Evolutionary conservation across 495 filamentous ascomycete genomes (phyloP).

Genomic region (Penicillium bialowiezense): DNA sequence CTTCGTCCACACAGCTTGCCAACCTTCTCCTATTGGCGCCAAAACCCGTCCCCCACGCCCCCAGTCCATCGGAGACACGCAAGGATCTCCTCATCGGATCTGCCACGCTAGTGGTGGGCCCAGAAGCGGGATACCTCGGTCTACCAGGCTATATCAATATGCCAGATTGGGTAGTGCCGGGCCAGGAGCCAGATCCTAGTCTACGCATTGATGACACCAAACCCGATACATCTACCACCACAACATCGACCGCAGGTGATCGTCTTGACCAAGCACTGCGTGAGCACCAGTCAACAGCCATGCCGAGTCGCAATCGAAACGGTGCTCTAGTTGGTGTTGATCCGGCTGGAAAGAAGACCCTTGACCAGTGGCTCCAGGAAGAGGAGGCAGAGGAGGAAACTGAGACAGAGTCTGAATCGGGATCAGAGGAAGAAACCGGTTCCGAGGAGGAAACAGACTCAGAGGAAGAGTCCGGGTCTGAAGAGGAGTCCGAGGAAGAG

Average conservation of each 20-base stretch:
- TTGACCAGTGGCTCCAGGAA: slow-evolving; percentile 83
- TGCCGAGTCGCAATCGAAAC: slow-evolving; percentile 17
- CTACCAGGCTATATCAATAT: slow-evolving; percentile 72
- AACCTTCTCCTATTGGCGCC: slow-evolving; percentile 87
- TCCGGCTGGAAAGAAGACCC: slow-evolving; percentile 58
- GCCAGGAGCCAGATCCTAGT: slow-evolving; percentile 72
- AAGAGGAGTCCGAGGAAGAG: slow-evolving; percentile 50
- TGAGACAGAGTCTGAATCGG: slow-evolving; percentile 44
- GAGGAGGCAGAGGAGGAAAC: slow-evolving; percentile 33
- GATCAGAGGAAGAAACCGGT: slow-evolving; percentile 46
- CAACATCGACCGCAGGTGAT: slow-evolving; percentile 55
- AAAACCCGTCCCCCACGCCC: slow-evolving; percentile 85
- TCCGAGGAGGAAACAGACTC: slow-evolving; percentile 45
- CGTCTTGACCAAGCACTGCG: slow-evolving; percentile 57
- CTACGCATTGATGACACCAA: slow-evolving; percentile 57
- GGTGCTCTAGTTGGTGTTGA: slow-evolving; percentile 6
- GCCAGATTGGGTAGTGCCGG: slow-evolving; percentile 79
- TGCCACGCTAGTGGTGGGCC: slow-evolving; percentile 77
- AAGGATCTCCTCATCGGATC: slow-evolving; percentile 76
- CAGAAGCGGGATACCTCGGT: slow-evolving; percentile 66
- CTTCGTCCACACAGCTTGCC: slow-evolving; percentile 76
- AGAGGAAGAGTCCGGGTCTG: slow-evolving; percentile 37
- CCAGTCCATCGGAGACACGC: slow-evolving; percentile 77
- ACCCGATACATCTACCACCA: slow-evolving; percentile 20
- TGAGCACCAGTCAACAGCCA: slow-evolving; percentile 31